phyloP scores from a whole-genome alignment of 495 filamentous ascomycete species.

The Lindgomyces ingoldianus region DNA sequence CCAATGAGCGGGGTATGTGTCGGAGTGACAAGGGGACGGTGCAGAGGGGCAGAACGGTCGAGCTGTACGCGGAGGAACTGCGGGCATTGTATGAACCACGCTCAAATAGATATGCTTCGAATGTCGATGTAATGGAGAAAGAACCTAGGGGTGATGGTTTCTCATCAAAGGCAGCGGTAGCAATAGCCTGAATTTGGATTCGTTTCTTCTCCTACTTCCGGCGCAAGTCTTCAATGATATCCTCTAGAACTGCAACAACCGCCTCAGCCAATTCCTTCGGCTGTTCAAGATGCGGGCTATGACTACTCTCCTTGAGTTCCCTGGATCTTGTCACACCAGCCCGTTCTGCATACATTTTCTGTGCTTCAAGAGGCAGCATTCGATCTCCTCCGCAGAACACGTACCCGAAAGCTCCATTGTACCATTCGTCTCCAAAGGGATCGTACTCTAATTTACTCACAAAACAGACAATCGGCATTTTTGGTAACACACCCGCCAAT shows the following conservation, averaged over 20 bases:
- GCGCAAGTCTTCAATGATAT: too few species aligned
- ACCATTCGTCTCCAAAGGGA: slow-evolving; percentile 3
- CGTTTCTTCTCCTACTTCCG: too few species aligned
- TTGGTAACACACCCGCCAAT: not conserved
- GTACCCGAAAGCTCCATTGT: slow-evolving; percentile 2
- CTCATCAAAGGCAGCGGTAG: too few species aligned
- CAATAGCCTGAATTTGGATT: too few species aligned
- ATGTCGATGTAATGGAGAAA: too few species aligned
- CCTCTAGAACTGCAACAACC: slow-evolving; percentile 4
- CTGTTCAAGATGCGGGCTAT: slow-evolving; percentile 6
- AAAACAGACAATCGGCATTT: slow-evolving; percentile 1
- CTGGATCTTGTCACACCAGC: slow-evolving; percentile 1
- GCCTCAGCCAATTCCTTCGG: not conserved
- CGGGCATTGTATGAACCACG: too few species aligned
- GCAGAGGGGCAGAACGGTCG: too few species aligned
- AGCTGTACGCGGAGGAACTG: too few species aligned
- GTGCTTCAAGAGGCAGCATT: not conserved
- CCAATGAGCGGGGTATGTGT: too few species aligned
- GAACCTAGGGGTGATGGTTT: too few species aligned
- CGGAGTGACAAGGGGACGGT: too few species aligned
- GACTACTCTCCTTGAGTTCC: not conserved
- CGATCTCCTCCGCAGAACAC: slow-evolving; percentile 7
- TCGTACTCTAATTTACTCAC: not conserved
- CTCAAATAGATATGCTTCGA: too few species aligned
- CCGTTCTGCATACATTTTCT: not conserved